Percentiles rank a stretch among this genome's conserved stretches.
Conservation (phyloP, 805 yeast genomes). For the Metschnikowia lachancei region DNA sequence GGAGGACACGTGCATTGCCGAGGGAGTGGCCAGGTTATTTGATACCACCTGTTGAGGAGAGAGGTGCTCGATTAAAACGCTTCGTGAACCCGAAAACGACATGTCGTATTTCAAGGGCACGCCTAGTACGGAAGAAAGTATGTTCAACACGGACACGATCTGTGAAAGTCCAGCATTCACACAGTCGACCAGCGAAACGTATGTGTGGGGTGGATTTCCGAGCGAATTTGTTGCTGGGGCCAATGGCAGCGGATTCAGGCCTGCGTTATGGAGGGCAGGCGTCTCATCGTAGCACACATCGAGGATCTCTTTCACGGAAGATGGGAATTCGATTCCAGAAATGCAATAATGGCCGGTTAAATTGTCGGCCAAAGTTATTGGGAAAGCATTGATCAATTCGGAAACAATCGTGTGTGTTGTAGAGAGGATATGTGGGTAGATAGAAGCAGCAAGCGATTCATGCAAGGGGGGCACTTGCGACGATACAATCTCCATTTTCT, state of each 20-base stretch:
- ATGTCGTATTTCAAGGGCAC: conserved; percentile 31
- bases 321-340: conserved; percentile 37
- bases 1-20: conserved; percentile 8
- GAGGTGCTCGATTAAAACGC: conserved; percentile 25
- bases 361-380: conserved; percentile 23
- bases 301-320: conserved; percentile 29
- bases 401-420: conserved; percentile 15
- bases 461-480: conserved; percentile 30
- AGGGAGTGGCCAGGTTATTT: conserved; percentile 1
- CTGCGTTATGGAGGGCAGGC: not conserved
- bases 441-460: conserved; percentile 22
- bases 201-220: conserved; percentile 3
- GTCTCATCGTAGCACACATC: conserved; percentile 27
- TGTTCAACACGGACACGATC: conserved; percentile 28
- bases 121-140: conserved; percentile 27
- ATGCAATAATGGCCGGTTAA: conserved; percentile 28
- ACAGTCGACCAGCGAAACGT: conserved; percentile 20
- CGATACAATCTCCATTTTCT: conserved; percentile 26
- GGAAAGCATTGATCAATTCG: conserved; percentile 25
- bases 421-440: conserved; percentile 25
- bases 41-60: conserved; percentile 9
- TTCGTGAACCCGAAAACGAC: conserved; percentile 21
- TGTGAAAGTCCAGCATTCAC: conserved; percentile 34
- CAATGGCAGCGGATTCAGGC: too few relatives aligned
- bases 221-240: not conserved